These are phyloP conservation scores for Termitomyces sp. DNA, from an alignment of 768 basidiomycete species.

Conservation along the genomic window DNA sequence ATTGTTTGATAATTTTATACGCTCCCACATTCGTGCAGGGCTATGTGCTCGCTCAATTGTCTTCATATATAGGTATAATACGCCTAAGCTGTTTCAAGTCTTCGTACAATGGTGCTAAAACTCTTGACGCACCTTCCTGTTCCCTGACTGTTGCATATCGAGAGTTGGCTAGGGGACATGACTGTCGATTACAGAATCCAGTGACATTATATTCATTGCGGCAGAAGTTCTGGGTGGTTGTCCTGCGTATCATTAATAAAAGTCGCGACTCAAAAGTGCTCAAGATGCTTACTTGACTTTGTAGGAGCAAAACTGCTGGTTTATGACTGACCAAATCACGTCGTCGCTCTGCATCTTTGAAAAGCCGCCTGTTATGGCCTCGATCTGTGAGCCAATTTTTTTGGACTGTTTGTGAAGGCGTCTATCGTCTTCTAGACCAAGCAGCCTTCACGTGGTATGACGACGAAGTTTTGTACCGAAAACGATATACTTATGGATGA, in stretches of 20 bases:
- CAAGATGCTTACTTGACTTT: slow-evolving; percentile 87
- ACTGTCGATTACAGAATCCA: slow-evolving; percentile 90
- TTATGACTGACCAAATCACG: slow-evolving; percentile 96
- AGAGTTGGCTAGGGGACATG: slow-evolving; percentile 97
- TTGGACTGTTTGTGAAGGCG: slow-evolving; percentile 9
- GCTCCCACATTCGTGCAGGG: slow-evolving; percentile 98
- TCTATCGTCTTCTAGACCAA: slow-evolving; percentile 2
- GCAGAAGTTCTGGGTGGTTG: slow-evolving; percentile 95
- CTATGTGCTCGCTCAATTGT: slow-evolving; percentile 97
- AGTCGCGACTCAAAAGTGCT: not conserved
- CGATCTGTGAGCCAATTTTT: slow-evolving; percentile 6
- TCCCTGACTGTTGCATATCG: slow-evolving; percentile 98
- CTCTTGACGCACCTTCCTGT: slow-evolving; percentile 65
- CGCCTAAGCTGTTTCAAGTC: slow-evolving; percentile 37
- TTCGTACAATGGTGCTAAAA: not conserved
- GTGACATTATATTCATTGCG: slow-evolving; percentile 98
- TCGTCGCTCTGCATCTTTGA: slow-evolving; percentile 86
- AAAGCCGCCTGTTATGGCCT: not conserved
- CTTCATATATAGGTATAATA: slow-evolving; percentile 92
- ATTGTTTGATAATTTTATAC: slow-evolving; percentile 86
- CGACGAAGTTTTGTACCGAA: not conserved
- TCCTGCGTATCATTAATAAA: slow-evolving; percentile 41
- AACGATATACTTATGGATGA: too few relatives aligned
- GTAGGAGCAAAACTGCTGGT: slow-evolving; percentile 95
- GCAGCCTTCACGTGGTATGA: not conserved